These are phyloP conservation scores for Hanseniaspora uvarum DNA, from an alignment of 1,139 yeast species.

Conservation along the genomic window DNA sequence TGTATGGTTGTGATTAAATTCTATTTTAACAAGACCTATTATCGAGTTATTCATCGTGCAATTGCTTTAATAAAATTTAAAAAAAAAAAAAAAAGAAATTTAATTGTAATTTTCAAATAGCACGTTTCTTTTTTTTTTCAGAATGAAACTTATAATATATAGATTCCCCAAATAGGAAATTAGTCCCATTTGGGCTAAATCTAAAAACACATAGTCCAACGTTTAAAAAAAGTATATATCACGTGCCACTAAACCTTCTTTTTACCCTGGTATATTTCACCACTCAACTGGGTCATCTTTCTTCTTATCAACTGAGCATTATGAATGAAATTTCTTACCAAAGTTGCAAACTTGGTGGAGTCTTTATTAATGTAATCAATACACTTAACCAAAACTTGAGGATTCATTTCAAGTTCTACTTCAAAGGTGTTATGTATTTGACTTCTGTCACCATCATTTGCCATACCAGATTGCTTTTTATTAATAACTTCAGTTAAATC, in stretches of 20 bases:
- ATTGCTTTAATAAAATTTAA: too few relatives aligned
- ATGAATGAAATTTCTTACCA: slow-evolving; percentile 61
- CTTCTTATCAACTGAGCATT: slow-evolving; percentile 52
- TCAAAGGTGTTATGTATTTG: slow-evolving; percentile 42
- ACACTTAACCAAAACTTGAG: slow-evolving; percentile 50
- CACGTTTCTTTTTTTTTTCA: neutral
- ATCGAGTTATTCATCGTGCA: neutral
- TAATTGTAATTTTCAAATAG: neutral
- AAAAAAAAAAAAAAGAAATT: neutral
- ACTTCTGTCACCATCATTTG: slow-evolving; percentile 29
- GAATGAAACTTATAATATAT: too few relatives aligned
- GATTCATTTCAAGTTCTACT: slow-evolving; percentile 66
- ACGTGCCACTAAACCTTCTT: slow-evolving; percentile 23
- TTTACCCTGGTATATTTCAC: slow-evolving; percentile 32
- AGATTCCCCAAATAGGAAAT: neutral
- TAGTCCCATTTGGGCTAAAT: neutral
- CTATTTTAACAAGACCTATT: neutral
- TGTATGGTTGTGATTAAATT: neutral
- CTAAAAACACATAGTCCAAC: neutral
- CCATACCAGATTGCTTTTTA: slow-evolving; percentile 28
- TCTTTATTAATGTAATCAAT: slow-evolving; percentile 47
- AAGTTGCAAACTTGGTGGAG: slow-evolving; percentile 55
- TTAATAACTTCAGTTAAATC: slow-evolving; percentile 59
- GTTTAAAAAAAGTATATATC: neutral
- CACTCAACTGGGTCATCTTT: slow-evolving; percentile 31